A percentile compares a stretch with the other conserved stretches of the same genome.
Evolutionary conservation across 2,329 filamentous ascomycete species (phyloP).

Genomic region (Aspergillus sp.): DNA sequence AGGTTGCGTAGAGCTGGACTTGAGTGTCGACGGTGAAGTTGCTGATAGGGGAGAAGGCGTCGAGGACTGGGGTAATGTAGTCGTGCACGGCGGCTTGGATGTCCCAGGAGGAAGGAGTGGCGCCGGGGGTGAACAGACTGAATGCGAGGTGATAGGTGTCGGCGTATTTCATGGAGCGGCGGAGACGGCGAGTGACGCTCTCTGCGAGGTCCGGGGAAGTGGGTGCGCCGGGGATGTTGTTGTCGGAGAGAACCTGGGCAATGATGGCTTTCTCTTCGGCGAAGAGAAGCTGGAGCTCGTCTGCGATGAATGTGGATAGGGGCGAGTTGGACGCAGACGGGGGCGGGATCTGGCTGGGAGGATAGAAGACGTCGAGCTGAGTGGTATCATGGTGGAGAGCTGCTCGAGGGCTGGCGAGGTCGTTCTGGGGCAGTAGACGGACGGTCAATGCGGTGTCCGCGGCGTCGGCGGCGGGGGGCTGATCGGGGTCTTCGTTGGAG

Average conservation of each 20-base stretch:
- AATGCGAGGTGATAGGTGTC: slow-evolving; percentile 95
- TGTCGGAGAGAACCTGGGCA: slow-evolving; percentile 68
- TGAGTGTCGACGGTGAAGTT: slow-evolving; percentile 97
- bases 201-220: slow-evolving; percentile 53
- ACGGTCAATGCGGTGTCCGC: slow-evolving; percentile 66
- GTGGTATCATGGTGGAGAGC: slow-evolving; percentile 69
- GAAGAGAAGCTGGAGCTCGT: slow-evolving; percentile 75
- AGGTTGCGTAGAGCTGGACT: slow-evolving; percentile 84
- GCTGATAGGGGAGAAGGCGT: slow-evolving; percentile 78
- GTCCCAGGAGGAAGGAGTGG: slow-evolving; percentile 83
- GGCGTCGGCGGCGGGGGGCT: slow-evolving; percentile 21
- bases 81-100: slow-evolving; percentile 78
- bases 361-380: slow-evolving; percentile 75
- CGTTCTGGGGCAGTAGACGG: slow-evolving; percentile 61
- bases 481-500: slow-evolving; percentile 38
- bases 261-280: slow-evolving; percentile 87
- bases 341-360: slow-evolving; percentile 67
- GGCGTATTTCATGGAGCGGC: slow-evolving; percentile 84
- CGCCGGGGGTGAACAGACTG: slow-evolving; percentile 83
- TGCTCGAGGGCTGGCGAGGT: slow-evolving; percentile 56
- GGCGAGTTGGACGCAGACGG: slow-evolving; percentile 69
- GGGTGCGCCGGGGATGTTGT: slow-evolving; percentile 25
- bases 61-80: slow-evolving; percentile 79
- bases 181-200: slow-evolving; percentile 69
- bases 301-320: slow-evolving; percentile 75